A percentile compares a stretch with the other conserved stretches of the same genome.
These are phyloP conservation scores for Coelastrella sp. DNA, from an alignment of 139 green algal genomes.

Conservation along the genomic window DNA sequence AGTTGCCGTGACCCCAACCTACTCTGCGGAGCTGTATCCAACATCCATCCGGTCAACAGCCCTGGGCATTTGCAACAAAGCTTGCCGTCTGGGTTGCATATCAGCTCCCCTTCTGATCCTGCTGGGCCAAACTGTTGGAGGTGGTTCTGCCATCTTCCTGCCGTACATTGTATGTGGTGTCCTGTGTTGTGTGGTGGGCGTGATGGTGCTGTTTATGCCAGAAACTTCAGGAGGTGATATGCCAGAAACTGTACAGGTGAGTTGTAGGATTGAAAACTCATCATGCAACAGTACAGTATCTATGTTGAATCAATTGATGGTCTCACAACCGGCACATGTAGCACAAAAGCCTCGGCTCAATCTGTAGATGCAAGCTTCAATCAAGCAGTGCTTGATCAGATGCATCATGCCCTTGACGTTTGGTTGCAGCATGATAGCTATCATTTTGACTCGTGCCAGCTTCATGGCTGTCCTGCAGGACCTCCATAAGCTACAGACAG, in stretches of 20 bases:
- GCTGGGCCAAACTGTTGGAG: background rate
- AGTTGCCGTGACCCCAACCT: background rate
- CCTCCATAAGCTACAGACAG: constrained; percentile 5
- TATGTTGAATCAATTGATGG: background rate
- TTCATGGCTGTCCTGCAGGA: background rate
- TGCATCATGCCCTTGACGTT: background rate
- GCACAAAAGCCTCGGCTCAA: no score
- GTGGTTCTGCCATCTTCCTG: background rate
- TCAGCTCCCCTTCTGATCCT: constrained; percentile 4
- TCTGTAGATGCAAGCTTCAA: no score
- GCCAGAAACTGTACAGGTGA: constrained; percentile 17
- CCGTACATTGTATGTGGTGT: constrained; percentile 17
- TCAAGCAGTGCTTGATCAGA: no score
- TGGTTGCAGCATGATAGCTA: background rate
- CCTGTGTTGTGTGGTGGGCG: background rate
- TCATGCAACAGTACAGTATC: background rate
- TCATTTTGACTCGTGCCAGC: background rate
- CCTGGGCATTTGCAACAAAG: constrained; percentile 36
- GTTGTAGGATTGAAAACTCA: background rate
- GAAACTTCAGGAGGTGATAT: constrained; percentile 12
- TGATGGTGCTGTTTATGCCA: constrained; percentile 23
- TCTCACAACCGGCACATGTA: background rate
- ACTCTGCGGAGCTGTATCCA: constrained; percentile 29
- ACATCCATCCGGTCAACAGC: constrained; percentile 1
- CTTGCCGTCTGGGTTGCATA: background rate